Base-by-base conservation (phyloP, 176 grass and related monocot species). In the Saccharum spontaneum region DNA sequence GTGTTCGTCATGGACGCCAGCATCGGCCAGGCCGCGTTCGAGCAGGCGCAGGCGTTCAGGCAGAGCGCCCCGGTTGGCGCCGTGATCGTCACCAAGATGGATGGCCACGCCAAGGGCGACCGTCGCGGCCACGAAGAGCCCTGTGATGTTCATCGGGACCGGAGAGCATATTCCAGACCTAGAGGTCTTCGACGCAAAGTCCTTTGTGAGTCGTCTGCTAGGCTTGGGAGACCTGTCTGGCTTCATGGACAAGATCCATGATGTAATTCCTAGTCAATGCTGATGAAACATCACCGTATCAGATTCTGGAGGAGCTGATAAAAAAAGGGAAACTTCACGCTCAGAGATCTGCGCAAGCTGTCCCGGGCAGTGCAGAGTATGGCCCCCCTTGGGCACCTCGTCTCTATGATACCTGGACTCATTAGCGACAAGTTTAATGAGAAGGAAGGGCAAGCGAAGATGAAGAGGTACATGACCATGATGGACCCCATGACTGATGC, bases 21-120 rank as follows among this genome's bases (percentile, higher is more conserved):
- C 86, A 97, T 97, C 38, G 95, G 95, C 63, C 92, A 93, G 85
- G 92, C 95, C 67, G 40, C 40, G 40, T 41, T 41, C 40, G 8
- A 41, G 40, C 40, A 41, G 40, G 40, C 40, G 40, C 40, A 9
- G 40, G 95, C 95, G 77, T 97, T 97, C 59, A 94, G 75, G 84
- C 90, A 91, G 86, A 94, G 92, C 84, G 92, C 91, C 76, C 72
- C 92, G 8, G 92, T 97, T 79, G 95, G 95, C 88, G 90, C 95
- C 76, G 95, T 97, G 65, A 93, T 97, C 86, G 81, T 97, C 43
- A 97, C 92, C 1, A 97, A 97, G 88, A 97, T 97, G 94, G 94
- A 97, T 70, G 94, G 94, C n/a, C 88, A 92, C 71, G 91, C 91
- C 49, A 97, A 88, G 86, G 94, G 91, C 83, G 94, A 91, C 89